Evolutionary conservation across 2,329 filamentous ascomycete genomes (phyloP).

Genomic region (Neopestalotiopsis sp.): DNA sequence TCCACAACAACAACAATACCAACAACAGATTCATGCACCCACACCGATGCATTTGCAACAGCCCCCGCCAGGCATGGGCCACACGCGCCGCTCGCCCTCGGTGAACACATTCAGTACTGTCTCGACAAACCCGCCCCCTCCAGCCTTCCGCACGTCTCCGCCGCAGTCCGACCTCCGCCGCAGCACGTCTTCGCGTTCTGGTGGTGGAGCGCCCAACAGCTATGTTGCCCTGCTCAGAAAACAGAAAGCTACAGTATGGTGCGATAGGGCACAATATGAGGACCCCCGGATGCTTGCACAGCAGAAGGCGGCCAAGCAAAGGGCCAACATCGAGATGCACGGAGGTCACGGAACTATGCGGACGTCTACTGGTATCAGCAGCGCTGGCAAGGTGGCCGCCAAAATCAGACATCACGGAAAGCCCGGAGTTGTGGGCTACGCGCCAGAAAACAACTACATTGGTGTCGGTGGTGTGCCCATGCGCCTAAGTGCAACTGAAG

Average conservation of each 20-base stretch:
- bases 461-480: constrained; percentile 83
- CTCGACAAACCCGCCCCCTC: constrained; percentile 68
- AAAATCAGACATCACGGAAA: constrained; percentile 92
- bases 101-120: constrained; percentile 73
- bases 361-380: constrained; percentile 66
- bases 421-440: constrained; percentile 78
- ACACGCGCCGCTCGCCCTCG: constrained; percentile 64
- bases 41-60: constrained; percentile 41
- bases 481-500: constrained; percentile 91
- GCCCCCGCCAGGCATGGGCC: constrained; percentile 34
- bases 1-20: constrained; percentile 22
- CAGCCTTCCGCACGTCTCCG: constrained; percentile 57
- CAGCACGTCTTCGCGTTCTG: constrained; percentile 81
- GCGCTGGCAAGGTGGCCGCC: constrained; percentile 70
- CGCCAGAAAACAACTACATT: constrained; percentile 76
- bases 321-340: constrained; percentile 83
- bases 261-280: constrained; percentile 90
- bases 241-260: constrained; percentile 99
- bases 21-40: constrained; percentile 21
- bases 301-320: constrained; percentile 84
- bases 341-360: constrained; percentile 60
- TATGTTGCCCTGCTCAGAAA: constrained; percentile 96
- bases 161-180: constrained; percentile 67
- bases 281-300: constrained; percentile 84
- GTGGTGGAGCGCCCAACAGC: constrained; percentile 63